Conservation (phyloP, 495 filamentous ascomycete species). For the Aspergillus funiculosus region DNA sequence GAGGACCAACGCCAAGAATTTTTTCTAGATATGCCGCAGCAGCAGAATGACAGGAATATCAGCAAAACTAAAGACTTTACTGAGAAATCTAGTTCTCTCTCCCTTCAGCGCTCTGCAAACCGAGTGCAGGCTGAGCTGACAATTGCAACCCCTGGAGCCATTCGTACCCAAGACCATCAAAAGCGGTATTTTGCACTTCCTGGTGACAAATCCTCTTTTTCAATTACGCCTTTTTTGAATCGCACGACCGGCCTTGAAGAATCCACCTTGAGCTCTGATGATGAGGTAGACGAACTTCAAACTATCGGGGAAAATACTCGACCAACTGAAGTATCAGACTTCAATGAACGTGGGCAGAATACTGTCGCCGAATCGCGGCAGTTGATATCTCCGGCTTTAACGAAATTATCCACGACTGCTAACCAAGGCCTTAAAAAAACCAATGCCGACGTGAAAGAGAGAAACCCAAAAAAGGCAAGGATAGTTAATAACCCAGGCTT, state of each 20-base stretch:
- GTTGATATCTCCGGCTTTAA: background rate
- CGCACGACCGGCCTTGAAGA: conserved; percentile 55
- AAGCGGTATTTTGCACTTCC: conserved; percentile 49
- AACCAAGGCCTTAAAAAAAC: background rate
- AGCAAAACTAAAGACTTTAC: conserved; percentile 13
- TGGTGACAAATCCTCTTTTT: conserved; percentile 85
- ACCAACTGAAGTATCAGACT: background rate
- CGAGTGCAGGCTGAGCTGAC: conserved; percentile 46
- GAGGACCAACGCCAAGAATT: conserved; percentile 64
- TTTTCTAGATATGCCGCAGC: conserved; percentile 42
- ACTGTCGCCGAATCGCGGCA: background rate
- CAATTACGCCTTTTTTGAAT: conserved; percentile 88
- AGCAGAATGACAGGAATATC: conserved; percentile 22
- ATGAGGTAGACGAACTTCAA: conserved; percentile 26
- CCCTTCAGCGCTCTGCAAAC: conserved; percentile 36
- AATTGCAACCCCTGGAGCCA: conserved; percentile 64
- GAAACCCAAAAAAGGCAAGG: conserved; percentile 2
- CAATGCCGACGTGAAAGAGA: background rate
- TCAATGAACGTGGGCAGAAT: background rate
- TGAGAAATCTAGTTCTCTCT: conserved; percentile 16
- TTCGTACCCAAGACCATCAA: conserved; percentile 49
- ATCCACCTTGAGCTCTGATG: conserved; percentile 34
- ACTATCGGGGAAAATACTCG: background rate
- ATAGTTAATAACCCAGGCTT: conserved; percentile 1
- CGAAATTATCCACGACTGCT: background rate